A percentile compares a stretch with the other conserved stretches of the same genome.
phyloP scores from a whole-genome alignment of 192 early-diverging fungal species.

The Umbelopsis sp. region DNA sequence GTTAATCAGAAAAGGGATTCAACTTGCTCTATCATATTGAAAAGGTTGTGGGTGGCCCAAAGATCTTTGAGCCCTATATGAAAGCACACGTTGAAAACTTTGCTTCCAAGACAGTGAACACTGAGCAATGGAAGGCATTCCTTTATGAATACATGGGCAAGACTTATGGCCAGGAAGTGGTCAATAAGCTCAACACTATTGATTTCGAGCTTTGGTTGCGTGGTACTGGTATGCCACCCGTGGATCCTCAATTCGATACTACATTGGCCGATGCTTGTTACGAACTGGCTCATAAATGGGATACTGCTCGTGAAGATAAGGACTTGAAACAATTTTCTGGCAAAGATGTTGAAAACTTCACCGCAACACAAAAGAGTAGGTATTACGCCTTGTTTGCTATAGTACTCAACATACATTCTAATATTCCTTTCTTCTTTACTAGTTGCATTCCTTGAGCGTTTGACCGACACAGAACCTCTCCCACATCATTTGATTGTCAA shows the following conservation, averaged over 20 bases:
- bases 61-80: constrained; percentile 86
- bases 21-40: constrained; percentile 94
- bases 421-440: constrained; percentile 7
- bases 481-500: constrained; percentile 59
- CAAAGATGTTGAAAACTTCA: constrained; percentile 69
- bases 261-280: constrained; percentile 81
- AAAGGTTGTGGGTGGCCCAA: constrained; percentile 78
- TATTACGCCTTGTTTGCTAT: background rate
- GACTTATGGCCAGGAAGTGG: constrained; percentile 62
- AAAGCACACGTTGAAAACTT: constrained; percentile 81
- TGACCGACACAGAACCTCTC: constrained; percentile 65
- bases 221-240: constrained; percentile 88
- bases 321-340: constrained; percentile 59
- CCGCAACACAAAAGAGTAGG: constrained; percentile 67
- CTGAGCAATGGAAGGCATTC: constrained; percentile 84
- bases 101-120: constrained; percentile 86
- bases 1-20: constrained; percentile 85
- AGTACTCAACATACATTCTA: constrained; percentile 15
- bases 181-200: constrained; percentile 71
- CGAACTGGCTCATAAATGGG: constrained; percentile 79
- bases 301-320: constrained; percentile 52
- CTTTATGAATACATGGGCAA: constrained; percentile 80
- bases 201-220: constrained; percentile 93
- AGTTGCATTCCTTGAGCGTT: constrained; percentile 82
- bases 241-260: constrained; percentile 82